Conservation (phyloP, 75 land plant genomes). For the Ceratopteris richardii region DNA sequence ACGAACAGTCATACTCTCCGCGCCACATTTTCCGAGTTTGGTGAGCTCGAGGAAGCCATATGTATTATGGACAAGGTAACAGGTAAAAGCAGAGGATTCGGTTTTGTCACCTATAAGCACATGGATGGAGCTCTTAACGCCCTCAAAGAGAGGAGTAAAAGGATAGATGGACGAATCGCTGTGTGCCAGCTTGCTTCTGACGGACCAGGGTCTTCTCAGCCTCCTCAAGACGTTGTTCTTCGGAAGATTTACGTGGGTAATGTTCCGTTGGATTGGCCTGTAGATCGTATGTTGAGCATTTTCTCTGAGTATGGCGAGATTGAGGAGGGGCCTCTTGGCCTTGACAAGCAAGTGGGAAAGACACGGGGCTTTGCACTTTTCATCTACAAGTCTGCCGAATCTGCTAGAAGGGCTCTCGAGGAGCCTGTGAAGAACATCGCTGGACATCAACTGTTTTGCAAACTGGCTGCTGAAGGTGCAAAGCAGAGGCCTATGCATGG, state of each 20-base stretch:
- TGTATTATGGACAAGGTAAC: slow-evolving; percentile 21
- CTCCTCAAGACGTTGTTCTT: slow-evolving; percentile 36
- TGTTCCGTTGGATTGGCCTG: slow-evolving; percentile 55
- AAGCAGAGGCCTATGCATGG: slow-evolving; percentile 26
- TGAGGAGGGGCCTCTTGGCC: slow-evolving; percentile 77
- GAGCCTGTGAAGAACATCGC: slow-evolving; percentile 56
- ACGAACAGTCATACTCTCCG: slow-evolving; percentile 32
- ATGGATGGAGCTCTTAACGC: slow-evolving; percentile 67
- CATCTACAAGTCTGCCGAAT: slow-evolving; percentile 62
- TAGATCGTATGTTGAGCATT: slow-evolving; percentile 45
- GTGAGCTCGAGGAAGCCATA: slow-evolving; percentile 33
- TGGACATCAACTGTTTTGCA: slow-evolving; percentile 59
- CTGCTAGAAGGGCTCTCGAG: slow-evolving; percentile 40
- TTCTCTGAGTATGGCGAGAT: slow-evolving; percentile 73
- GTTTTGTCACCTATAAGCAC: slow-evolving; percentile 74
- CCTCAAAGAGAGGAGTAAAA: slow-evolving; percentile 69
- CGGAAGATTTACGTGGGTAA: slow-evolving; percentile 75
- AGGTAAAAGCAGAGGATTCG: slow-evolving; percentile 73
- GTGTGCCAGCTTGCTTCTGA: slow-evolving; percentile 69
- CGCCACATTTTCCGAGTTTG: slow-evolving; percentile 27
- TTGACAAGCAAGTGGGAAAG: slow-evolving; percentile 62
- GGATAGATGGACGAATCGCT: slow-evolving; percentile 78
- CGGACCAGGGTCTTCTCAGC: slow-evolving; percentile 19
- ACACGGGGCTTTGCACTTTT: slow-evolving; percentile 63
- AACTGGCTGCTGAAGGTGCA: slow-evolving; percentile 56